Base-by-base conservation (phyloP, 805 yeast species). In the Starmerella khaoyaiensis region DNA sequence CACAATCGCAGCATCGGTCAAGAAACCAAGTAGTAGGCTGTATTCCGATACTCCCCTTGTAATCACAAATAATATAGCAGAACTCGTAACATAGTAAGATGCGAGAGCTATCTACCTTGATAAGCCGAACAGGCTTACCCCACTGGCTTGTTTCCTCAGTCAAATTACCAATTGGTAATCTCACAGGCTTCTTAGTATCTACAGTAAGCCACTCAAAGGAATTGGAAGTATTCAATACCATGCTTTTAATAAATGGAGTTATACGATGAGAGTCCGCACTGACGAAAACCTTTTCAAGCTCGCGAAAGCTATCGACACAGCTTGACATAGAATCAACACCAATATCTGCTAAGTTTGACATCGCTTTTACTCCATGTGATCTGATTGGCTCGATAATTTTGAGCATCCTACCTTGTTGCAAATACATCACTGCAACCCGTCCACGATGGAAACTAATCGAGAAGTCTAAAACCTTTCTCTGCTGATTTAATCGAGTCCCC, bases 191-290 rank as follows among this genome's bases (percentile, higher is more conserved):
- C 21, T 73, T 64, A 29, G 71, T 69, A 40, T 75, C 75, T 35
- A 79, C 62, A 4, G 76, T 69, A 47, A 74, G 61, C 21, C 78
- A 66, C 42, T 79, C 76, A 46, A 77, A 74, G 0, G 86, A 86
- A 48, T 71, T 69, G 14, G 68, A 59, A 0, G 83, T 68, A 8
- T 35, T 17, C 49, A 77, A 79, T 1, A 77, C 69, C 0, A 81
- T 68, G 35, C 80, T 67, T 16, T 72, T 70, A 42, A 74, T 71
- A 58, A 81, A 74, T 2, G 78, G 62, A 0, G 79, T 71, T 15
- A 79, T 58, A 2, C 74, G 76, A 41, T 55, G 62, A 35, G 79
- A 67, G 35, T 77, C 86, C 2, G 70, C 67, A 21, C 68, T 68
- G 17, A 69, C 60, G 40, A 62, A 65, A 44, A 75, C 67, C 36